Evolutionary conservation across 805 yeast genomes (phyloP).

Genomic region (Babjeviella inositovora): DNA sequence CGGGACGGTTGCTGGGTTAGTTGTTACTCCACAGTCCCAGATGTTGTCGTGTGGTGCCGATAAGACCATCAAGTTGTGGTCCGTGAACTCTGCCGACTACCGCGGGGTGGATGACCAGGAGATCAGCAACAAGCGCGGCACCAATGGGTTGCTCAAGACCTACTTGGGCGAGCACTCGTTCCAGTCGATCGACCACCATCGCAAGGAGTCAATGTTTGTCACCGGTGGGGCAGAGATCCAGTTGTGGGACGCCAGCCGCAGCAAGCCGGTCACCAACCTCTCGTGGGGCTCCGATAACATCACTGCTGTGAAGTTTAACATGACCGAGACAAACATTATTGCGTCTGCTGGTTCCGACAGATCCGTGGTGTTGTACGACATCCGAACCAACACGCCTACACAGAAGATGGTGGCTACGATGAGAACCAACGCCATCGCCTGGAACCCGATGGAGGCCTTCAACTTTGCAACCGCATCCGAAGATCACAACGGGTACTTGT

Average conservation of each 20-base stretch:
- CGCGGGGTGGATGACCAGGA: slow-evolving; percentile 7
- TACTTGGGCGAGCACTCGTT: slow-evolving; percentile 76
- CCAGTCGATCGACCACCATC: slow-evolving; percentile 76
- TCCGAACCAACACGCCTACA: slow-evolving; percentile 80
- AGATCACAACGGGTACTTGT: slow-evolving; percentile 86
- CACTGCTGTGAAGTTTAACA: slow-evolving; percentile 69
- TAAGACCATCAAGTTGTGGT: slow-evolving; percentile 81
- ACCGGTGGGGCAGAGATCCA: slow-evolving; percentile 87
- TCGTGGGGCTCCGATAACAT: slow-evolving; percentile 97
- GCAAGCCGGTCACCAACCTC: slow-evolving; percentile 59
- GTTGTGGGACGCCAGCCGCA: slow-evolving; percentile 81
- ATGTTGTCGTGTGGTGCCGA: slow-evolving; percentile 84
- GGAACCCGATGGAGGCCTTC: slow-evolving; percentile 98
- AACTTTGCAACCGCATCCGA: slow-evolving; percentile 86
- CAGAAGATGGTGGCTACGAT: slow-evolving; percentile 76
- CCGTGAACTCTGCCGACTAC: slow-evolving; percentile 42
- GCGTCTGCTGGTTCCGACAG: slow-evolving; percentile 90
- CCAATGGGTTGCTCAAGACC: slow-evolving; percentile 55
- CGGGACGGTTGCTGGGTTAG: slow-evolving; percentile 75
- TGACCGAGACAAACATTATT: slow-evolving; percentile 74
- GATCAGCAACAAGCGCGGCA: slow-evolving; percentile 11
- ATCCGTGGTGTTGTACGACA: slow-evolving; percentile 78
- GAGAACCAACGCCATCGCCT: slow-evolving; percentile 73
- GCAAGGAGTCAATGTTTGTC: slow-evolving; percentile 55
- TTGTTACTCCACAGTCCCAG: slow-evolving; percentile 46